Base-by-base conservation (phyloP, 495 filamentous ascomycete genomes). In the Trichoderma parareesei region DNA sequence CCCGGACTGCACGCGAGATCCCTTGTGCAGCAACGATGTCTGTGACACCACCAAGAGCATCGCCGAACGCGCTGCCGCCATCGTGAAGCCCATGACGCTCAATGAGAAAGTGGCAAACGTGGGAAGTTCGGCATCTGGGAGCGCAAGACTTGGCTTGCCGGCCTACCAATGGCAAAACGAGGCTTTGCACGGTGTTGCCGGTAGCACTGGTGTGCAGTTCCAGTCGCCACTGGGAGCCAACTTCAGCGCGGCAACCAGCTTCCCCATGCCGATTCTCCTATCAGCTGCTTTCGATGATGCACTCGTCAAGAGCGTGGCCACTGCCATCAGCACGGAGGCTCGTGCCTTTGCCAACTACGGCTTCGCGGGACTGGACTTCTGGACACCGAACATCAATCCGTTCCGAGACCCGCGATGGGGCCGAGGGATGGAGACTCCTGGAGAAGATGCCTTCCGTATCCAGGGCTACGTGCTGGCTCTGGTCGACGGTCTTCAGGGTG, bases 381-480 rank as follows among this genome's bases (percentile, higher is more conserved):
- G 86, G 76, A 83, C 87, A 0, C 87, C 87, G 0, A 87, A 90
- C 67, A 87, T 90, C 73, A 90, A 90, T 70, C 78, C 83, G 1
- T 90, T 86, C 75, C 72, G 71, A 40, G 78, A 81, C 41, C 80
- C 81, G 7, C 70, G 77, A 60, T 78, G 79, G 76, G 79, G 79
- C 1, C 67, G 78, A 8, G 75, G 75, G 2, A 64, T 64, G 9
- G 75, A 77, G 61, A 77, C 75, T 0, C 75, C 73, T 5, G 74
- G 75, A 9, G 85, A 88, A 69, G 85, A 89, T 71, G 77, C 81
- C 0, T 81, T 79, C 67, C 78, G 77, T 60, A 76, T 89, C 5
- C 77, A 78, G 20, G 76, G 79, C 0, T 89, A 87, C 61, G 83
- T 84, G 0, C 80, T 81, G 55, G 79, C 82, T 42, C 76, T 88